Percentiles rank a stretch among this genome's conserved stretches.
phyloP scores from a whole-genome alignment of 768 basidiomycete species.

The Gautieria morchelliformis region DNA sequence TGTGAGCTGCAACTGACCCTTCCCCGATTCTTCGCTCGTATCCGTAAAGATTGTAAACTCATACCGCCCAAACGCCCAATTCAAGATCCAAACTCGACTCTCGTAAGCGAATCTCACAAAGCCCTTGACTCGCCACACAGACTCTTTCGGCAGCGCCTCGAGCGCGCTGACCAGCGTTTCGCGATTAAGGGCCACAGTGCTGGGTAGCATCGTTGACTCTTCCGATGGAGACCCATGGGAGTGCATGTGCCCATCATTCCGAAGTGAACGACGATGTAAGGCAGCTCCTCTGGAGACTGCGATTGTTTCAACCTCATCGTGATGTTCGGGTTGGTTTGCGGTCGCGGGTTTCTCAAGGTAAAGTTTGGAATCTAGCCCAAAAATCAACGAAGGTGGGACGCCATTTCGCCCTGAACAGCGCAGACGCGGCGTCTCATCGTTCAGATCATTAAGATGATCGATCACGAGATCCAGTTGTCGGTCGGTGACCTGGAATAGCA shows the following conservation, averaged over 20 bases:
- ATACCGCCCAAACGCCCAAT: constrained; percentile 90
- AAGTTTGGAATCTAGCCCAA: constrained; percentile 83
- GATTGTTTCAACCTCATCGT: constrained; percentile 81
- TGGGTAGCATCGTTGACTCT: neutral
- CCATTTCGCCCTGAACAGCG: constrained; percentile 52
- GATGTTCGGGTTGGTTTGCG: constrained; percentile 30
- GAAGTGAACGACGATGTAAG: constrained; percentile 4
- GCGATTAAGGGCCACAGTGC: constrained; percentile 15
- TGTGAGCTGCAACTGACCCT: constrained; percentile 50
- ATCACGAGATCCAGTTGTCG: constrained; percentile 71
- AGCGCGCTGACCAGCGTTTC: constrained; percentile 39
- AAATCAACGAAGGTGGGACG: constrained; percentile 70
- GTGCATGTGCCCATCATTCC: constrained; percentile 14
- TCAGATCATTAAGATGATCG: constrained; percentile 83
- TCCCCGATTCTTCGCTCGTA: constrained; percentile 12
- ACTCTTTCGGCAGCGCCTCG: constrained; percentile 48
- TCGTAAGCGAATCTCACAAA: constrained; percentile 48
- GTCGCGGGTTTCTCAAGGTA: constrained; percentile 30
- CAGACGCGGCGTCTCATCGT: constrained; percentile 84
- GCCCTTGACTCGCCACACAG: constrained; percentile 79
- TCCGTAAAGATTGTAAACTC: constrained; percentile 40
- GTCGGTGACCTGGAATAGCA: constrained; percentile 35
- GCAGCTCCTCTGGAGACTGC: constrained; percentile 44
- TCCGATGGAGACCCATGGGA: constrained; percentile 11
- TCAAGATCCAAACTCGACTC: constrained; percentile 48